Base-by-base conservation (phyloP, 768 basidiomycete genomes). In the Collybia sordida region DNA sequence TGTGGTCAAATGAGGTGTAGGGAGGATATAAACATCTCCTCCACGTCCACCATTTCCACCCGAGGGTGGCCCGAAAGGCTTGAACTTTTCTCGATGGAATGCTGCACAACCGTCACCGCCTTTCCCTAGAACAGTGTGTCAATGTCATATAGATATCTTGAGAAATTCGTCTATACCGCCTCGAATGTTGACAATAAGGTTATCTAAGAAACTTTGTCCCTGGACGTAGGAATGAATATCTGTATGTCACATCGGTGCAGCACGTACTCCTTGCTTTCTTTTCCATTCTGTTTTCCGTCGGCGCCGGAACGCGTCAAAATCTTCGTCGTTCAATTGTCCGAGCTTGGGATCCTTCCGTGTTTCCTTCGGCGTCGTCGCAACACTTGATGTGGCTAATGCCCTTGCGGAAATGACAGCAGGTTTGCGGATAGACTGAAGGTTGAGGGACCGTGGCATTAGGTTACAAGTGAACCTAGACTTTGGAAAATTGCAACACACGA, bases 31-130 rank as follows among this genome's bases (percentile, higher is more conserved):
- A 25, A 98, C 83, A 59, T 88, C 85, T 3, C 91, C 93, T 22
- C 95, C 96, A 40, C 79, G 78, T 2, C 94, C 96, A 14, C 96
- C 96, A 52, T 90, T 89, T 1, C 95, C 96, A 0, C 96, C 96
- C 8, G 93, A 95, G 0, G 96, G 93, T 0, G 94, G 93, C 0
- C 93, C 92, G 53, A 83, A 80, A 1, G 87, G 81, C 49, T 82
- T 82, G 67, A 80, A 93, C 62, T 92, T 91, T 70, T 96, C 93
- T 50, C 92, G 84, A 60, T 94, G 88, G 59, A 98, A 97, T 4
- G 96, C 94, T 19, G 88, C 91, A 54, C 93, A 91, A 19, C 96
- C 96, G 49, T 92, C 75, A 0, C 96, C 96, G 17, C 95, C 95
- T 59, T 79, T 83, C 14, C 93, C 94, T 90, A 58, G n/a, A 34